These are phyloP conservation scores for Pelargonium myrrhifolium DNA, from an alignment of 441 rosid species.

Conservation along the genomic window DNA sequence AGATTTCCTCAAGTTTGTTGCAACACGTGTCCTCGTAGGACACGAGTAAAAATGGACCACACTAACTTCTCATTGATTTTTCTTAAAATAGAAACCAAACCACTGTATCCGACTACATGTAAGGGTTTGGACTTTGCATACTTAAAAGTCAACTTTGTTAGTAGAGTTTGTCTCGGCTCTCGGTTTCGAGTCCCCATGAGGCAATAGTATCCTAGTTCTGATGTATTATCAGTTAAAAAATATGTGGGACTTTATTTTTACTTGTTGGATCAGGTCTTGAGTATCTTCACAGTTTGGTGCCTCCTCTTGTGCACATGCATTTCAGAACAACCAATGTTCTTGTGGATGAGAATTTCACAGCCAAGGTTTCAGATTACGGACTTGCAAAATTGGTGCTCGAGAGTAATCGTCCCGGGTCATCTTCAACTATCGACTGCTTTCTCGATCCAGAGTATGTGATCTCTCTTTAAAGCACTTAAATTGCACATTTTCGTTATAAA, in stretches of 20 bases:
- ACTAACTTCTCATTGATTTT: no score
- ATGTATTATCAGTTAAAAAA: no score
- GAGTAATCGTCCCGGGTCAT: conserved; percentile 26
- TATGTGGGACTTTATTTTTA: background rate
- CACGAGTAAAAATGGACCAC: no score
- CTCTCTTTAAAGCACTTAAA: background rate
- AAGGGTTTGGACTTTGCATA: no score
- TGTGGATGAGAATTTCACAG: conserved; percentile 30
- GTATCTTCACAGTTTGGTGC: conserved; percentile 40
- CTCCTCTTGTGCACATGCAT: conserved; percentile 43
- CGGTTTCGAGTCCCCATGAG: no score
- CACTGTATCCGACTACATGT: no score
- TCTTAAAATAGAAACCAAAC: no score
- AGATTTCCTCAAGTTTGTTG: no score
- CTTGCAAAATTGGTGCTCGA: conserved; percentile 24
- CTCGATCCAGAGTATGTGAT: conserved; percentile 43
- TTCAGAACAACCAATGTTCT: conserved; percentile 45
- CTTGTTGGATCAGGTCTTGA: conserved; percentile 33
- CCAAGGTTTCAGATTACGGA: conserved; percentile 43
- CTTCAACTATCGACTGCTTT: conserved; percentile 37
- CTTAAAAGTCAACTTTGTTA: no score
- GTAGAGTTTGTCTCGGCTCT: no score
- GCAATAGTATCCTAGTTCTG: no score
- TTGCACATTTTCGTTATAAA: background rate
- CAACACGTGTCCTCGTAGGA: no score